Evolutionary conservation across 805 yeast genomes (phyloP), one percentile per base, ranked within the genome.

Genomic region (Pichia pseudocactophila): DNA sequence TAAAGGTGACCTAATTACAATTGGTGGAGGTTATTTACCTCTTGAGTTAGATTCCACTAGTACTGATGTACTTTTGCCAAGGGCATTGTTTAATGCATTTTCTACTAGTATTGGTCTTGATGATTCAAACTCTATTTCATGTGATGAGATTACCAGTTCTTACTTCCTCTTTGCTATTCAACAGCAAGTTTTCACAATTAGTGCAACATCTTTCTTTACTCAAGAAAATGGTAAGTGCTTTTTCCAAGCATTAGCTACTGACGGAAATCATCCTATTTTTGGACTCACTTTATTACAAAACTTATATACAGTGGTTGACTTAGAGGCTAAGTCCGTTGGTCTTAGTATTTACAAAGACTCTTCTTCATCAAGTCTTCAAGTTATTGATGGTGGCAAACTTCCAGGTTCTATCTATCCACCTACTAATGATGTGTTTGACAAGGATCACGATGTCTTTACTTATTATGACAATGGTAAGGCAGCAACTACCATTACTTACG

Each of bases 21-120:
- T 36, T 27, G 41, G 34, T 22, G 19, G 20, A 15, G 45, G 45
- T 37, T 42, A 37, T 22, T 26, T 26, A 18, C 62, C 69, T 4
- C 70, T 63, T 7, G 44, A 71, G 8, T 54, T 76, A 35, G 80
- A 76, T 54, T 64, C 76, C 8, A 80, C 80, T 18, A 66, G 77
- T n/a, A 70, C 79, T 13, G 53, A 66, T 34, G 51, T 68, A 13
- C 57, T 58, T 39, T 57, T 71, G 4, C 78, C 78, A 7, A 31
- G 40, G 12, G 54, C 38, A 12, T 47, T 60, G 16, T 37, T 43
- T 37, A 37, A 28, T 11, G 40, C 56, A 49, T 19, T 58, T 50
- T 40, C 52, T 41, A 35, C 50, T 42, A 55, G 65, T 49, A 39
- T 63, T 31, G 54, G 69, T 27, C 80, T 79, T 3, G 46, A 58